Evolutionary conservation across 495 filamentous ascomycete species (phyloP), one percentile per base, ranked within the genome.

Genomic region (Chaetomium cochliodes): DNA sequence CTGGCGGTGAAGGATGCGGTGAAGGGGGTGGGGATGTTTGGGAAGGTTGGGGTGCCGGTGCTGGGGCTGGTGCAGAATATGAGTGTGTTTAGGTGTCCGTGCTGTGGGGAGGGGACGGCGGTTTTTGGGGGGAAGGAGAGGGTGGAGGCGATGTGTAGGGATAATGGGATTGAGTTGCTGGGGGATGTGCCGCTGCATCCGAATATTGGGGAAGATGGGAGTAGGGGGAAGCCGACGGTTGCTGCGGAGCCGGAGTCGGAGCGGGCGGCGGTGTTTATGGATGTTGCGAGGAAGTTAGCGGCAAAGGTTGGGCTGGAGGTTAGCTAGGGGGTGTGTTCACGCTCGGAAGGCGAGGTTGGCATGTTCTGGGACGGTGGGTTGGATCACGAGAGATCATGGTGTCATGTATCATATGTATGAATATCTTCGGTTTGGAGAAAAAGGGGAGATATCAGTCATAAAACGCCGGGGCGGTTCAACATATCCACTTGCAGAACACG

Each of bases 1-100:
- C 84, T 98, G 47, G 90, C 92, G 1, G 82, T 97, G 0, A 89
- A 88, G 51, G 94, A 98, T 70, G 92, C 94, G 0, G 84, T 96
- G 0, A 90, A 92, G 68, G 94, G 94, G 0, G 86, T 97, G 44
- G 88, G 89, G 58, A 92, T 99, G 89, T 97, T 98, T 74, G 82
- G 85, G 66, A 93, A 90, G 68, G 88, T 93, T 62, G 86, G 86
- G 23, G 87, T 96, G 39, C 75, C 78, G 20, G 79, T 90, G 18
- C 78, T 98, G 26, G 94, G 94, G n/a, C 88, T 98, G 82, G 88
- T 98, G 55, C 89, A 93, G 71, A 99, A 99, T 68, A 99, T 99
- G 94, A 88, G 87, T 3, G 81, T 89, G 26, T 97, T 96, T 69
- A 80, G 76, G 2, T 98, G 94, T 68, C 92, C 93, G 0, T 79